Evolutionary conservation across 2,329 filamentous ascomycete genomes (phyloP), one percentile per base, ranked within the genome.

Genomic region (Lasiodiplodia sp.): DNA sequence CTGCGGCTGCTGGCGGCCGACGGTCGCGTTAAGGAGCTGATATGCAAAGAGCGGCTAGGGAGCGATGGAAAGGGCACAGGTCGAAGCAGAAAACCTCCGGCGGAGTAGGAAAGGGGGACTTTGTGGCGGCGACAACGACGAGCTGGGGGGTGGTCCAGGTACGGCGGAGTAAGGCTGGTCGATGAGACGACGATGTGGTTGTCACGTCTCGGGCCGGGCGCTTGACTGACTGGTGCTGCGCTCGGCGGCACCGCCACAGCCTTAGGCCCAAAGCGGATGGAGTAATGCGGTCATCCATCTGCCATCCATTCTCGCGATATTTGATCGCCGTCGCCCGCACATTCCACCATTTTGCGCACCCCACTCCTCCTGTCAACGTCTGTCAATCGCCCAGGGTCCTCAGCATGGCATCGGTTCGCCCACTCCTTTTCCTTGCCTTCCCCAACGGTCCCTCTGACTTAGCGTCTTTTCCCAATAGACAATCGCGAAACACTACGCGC

Each of bases 401-500:
- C 28, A 67, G 14, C 66, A 68, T 68, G 66, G 47, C 66, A 23
- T 25, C 66, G 37, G 66, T 68, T 49, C 56, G 66, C 49, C 31
- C 16, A 25, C 53, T 67, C 55, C 56, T 49, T 37, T 38, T 37
- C 21, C 49, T 47, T 21, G 47, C 16, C 37, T 14, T n/a, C 34
- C n/a, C 23, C 38, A 10, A 12, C 11, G n/a, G 28, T 64, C 21
- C 47, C 52, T 51, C 60, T 64, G 16, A 64, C 44, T 31, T 51
- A 52, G 44, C 31, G 60, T 25, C 47, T 64, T 47, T 47, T 64
- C 60, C 47, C n/a, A 6, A 52, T 72, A 77, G 74, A 72, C 68
- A 56, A 77, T 83, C 72, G 73, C 78, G 73, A 81, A 81, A 69
- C 83, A 86, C 75, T 86, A 86, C 78, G 76, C 81, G 14, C 83